These are phyloP conservation scores for Mycena rosella DNA, from an alignment of 768 basidiomycete genomes.

Conservation along the genomic window DNA sequence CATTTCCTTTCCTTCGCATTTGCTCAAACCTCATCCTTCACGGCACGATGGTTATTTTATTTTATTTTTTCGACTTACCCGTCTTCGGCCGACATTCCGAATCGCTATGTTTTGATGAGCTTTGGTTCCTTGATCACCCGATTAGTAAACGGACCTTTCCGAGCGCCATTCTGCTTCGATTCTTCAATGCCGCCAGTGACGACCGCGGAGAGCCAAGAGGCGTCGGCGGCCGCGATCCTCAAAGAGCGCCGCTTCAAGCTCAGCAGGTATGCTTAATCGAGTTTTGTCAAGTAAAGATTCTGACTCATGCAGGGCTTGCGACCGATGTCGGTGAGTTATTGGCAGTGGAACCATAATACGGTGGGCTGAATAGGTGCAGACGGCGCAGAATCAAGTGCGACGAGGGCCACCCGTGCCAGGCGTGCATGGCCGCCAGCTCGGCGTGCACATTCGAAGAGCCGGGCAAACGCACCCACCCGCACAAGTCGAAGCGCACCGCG, in stretches of 20 bases:
- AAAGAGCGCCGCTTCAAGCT: slow-evolving; percentile 91
- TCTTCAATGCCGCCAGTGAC: slow-evolving; percentile 63
- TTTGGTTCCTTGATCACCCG: no score
- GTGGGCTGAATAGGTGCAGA: slow-evolving; percentile 51
- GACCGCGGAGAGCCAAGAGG: slow-evolving; percentile 59
- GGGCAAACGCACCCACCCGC: slow-evolving; percentile 86
- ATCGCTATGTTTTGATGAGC: no score
- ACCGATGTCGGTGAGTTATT: slow-evolving; percentile 84
- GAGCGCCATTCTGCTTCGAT: no score
- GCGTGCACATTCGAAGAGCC: slow-evolving; percentile 91
- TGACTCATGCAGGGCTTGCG: slow-evolving; percentile 76
- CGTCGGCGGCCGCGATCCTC: slow-evolving; percentile 62
- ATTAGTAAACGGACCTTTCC: neutral
- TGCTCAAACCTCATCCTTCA: no score
- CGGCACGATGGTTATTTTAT: no score
- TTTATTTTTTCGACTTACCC: no score
- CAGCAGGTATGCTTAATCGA: slow-evolving; percentile 67
- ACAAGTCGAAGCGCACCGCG: slow-evolving; percentile 90
- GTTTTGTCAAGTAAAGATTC: neutral
- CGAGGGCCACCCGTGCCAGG: slow-evolving; percentile 91
- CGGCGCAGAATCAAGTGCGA: slow-evolving; percentile 90
- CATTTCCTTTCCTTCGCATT: no score
- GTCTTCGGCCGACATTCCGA: no score
- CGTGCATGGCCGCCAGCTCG: slow-evolving; percentile 85
- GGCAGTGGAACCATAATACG: neutral